phyloP scores from a whole-genome alignment of 352 stramenopile species.

The Pythium rishiriense region DNA sequence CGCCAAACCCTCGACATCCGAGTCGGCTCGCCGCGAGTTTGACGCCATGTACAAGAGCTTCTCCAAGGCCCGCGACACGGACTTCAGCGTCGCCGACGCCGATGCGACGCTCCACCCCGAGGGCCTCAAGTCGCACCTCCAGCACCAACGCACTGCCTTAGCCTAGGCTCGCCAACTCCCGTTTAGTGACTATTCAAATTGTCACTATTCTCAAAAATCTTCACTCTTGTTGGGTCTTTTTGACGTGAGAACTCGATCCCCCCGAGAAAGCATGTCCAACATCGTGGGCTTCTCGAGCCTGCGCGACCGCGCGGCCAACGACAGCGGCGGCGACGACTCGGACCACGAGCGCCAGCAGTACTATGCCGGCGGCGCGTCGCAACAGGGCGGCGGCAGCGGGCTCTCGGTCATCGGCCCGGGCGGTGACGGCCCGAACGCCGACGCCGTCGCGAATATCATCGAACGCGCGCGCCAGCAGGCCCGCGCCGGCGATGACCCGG shows the following conservation, averaged over 20 bases:
- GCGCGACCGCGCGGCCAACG: conserved; percentile 36
- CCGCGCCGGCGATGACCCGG: conserved; percentile 28
- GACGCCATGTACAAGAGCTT: conserved; percentile 73
- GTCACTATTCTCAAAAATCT: conserved; percentile 7
- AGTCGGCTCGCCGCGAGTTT: conserved; percentile 56
- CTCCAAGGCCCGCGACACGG: conserved; percentile 66
- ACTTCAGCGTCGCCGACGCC: conserved; percentile 61
- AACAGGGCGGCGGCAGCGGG: conserved; percentile 71
- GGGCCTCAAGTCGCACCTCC: conserved; percentile 53
- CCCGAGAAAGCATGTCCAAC: conserved; percentile 56
- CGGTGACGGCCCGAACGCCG: conserved; percentile 31
- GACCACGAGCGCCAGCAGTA: conserved; percentile 57
- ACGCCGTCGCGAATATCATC: conserved; percentile 84
- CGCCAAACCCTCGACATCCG: conserved; percentile 72
- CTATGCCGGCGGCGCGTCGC: conserved; percentile 67
- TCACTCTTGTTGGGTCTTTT: not conserved
- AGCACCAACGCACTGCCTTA: conserved; percentile 70
- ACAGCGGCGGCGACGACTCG: conserved; percentile 33
- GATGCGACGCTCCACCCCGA: conserved; percentile 44
- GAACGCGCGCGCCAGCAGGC: conserved; percentile 75
- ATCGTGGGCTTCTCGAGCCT: conserved; percentile 82
- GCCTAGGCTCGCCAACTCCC: conserved; percentile 31
- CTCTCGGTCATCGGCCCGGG: conserved; percentile 71
- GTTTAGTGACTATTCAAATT: not conserved
- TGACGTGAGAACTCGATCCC: not conserved